Evolutionary conservation across 2,329 filamentous ascomycete genomes (phyloP), one percentile per base, ranked within the genome.

Genomic region (Penicillium sp.): DNA sequence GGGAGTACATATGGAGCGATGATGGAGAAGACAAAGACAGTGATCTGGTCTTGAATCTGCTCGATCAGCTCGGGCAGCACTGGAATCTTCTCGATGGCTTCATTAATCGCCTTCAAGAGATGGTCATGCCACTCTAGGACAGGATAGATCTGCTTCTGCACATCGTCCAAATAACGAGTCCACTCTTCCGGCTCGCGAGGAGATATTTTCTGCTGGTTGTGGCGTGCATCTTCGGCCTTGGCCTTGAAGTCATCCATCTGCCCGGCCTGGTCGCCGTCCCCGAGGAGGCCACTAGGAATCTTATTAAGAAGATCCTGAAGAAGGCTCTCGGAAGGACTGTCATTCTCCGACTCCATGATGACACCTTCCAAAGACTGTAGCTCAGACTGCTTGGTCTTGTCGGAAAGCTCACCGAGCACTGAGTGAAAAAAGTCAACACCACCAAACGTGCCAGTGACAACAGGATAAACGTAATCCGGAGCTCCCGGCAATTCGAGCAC

Each of bases 381-480:
- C 69, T 97, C 93, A 56, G 89, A 94, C 70, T 96, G 92, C 28
- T 87, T 92, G 54, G 92, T 79, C 76, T 96, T 96, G 73, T 96
- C 92, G 36, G 87, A 88, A 47, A 96, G 84, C 62, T 86, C 84
- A 49, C 84, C 84, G 60, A 85, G 89, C 28, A 95, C 91, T 1
- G 89, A 94, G 76, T 95, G 90, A 55, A 96, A 77, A 75, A 96
- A 96, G 67, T 96, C 93, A 13, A 96, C 92, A 58, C 92, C 92
- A 56, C 92, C 92, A 72, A 96, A 96, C 6, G 92, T 96, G 54
- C 93, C 92, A 1, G 92, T 96, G 42, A 95, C 82, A 56, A 93
- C 77, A 6, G 92, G 92, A 64, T 88, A 96, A 55, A 96, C 89
- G 4, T 80, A 67, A 31, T 79, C 68, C 21, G 80, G 79, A 52